Evolutionary conservation across 2,329 filamentous ascomycete species (phyloP), one percentile per base, ranked within the genome.

Genomic region (Penicillium aurantiogriseum): DNA sequence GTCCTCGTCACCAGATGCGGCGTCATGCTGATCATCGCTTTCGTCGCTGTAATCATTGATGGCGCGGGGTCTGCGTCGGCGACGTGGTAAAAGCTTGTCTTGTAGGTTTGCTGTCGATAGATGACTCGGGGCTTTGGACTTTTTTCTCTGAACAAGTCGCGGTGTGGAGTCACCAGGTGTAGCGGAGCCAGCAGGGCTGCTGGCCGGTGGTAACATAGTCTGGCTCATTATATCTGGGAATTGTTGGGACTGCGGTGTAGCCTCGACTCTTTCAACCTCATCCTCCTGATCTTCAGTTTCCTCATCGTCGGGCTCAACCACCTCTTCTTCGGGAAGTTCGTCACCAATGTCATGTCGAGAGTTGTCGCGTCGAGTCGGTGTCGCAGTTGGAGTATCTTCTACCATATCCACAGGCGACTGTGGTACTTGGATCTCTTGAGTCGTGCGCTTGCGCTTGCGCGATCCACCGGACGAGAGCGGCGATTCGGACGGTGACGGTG

Each of bases 201-300:
- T 78, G 48, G 69, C 59, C 31, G 76, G 76, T 13, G 73, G 71
- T 29, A 69, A 72, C 65, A 76, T 65, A 8, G 73, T 76, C 52
- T 74, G 71, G 49, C 70, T 76, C 40, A 71, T 58, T 39, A 64
- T 55, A 49, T 69, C 68, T 6, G 63, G 57, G 27, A 64, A 65
- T 27, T 56, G 49, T 19, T 54, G 39, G 13, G 51, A 53, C 23
- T 46, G 60, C 15, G 51, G 61, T 45, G 58, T 57, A 36, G 49
- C 49, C 21, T 56, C 49, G 13, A 46, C 27, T 23, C 21, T 36
- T n/a, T 46, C 54, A 25, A 53, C 7, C 13, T 45, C 21, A 10
- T 9, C 36, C 15, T 46, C 53, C 31, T 21, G 33, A 40, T 51
- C 47, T 35, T 13, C 25, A 23, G 23, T 13, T 21, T 46, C 40